Percentiles rank a stretch among this genome's conserved stretches.
Conservation (phyloP, 1,284 basidiomycete species). For the Blastosporella zonata region DNA sequence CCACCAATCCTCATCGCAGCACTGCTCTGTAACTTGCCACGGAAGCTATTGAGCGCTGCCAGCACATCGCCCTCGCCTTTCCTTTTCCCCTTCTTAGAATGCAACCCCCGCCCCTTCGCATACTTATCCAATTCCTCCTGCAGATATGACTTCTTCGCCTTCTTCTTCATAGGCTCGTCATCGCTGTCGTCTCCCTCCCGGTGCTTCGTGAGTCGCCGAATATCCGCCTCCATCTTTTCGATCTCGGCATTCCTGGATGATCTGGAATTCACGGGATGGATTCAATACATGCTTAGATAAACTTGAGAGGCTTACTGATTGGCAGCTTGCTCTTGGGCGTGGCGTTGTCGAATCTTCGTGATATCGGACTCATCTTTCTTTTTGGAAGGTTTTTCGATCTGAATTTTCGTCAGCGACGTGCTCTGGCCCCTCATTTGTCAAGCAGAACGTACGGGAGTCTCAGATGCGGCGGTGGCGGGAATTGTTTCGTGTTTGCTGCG, state of each 20-base stretch:
- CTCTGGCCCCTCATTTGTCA: background rate
- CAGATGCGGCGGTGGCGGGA: background rate
- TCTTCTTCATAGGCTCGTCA: conserved; percentile 57
- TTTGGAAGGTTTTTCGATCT: conserved; percentile 36
- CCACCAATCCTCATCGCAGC: conserved; percentile 33
- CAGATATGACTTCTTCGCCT: conserved; percentile 68
- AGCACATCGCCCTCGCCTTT: conserved; percentile 80
- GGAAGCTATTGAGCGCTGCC: conserved; percentile 69
- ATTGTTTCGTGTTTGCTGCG: background rate
- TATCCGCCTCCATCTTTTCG: conserved; percentile 83
- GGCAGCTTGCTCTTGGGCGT: conserved; percentile 64
- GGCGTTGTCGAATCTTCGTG: conserved; percentile 69
- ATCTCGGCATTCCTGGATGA: conserved; percentile 75
- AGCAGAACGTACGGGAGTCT: conserved; percentile 1
- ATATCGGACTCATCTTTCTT: conserved; percentile 53
- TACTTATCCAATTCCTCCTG: conserved; percentile 82
- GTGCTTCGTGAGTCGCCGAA: conserved; percentile 67
- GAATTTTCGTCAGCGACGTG: conserved; percentile 3
- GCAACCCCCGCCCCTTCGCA: conserved; percentile 57
- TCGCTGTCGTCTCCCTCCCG: conserved; percentile 56
- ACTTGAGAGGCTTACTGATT: conserved; percentile 40
- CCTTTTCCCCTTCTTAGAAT: conserved; percentile 54
- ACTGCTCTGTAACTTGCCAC: conserved; percentile 60
- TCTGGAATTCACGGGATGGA: conserved; percentile 33
- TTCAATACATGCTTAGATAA: background rate